Evolutionary conservation across 768 basidiomycete species (phyloP), one percentile per base, ranked within the genome.

Genomic region (Lactarius deliciosus): DNA sequence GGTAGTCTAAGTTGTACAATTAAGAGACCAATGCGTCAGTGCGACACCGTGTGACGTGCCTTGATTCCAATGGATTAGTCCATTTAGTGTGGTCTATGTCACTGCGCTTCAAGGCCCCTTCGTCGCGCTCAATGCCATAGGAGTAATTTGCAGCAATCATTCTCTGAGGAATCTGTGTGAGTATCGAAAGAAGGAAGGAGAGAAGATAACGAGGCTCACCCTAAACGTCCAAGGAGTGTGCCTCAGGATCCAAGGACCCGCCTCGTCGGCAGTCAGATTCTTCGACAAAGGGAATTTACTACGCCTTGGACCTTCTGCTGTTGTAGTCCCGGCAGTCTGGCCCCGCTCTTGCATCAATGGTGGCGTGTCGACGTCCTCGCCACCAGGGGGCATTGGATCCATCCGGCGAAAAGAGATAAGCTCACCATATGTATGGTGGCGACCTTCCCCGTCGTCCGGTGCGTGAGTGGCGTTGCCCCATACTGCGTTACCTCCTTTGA

Each of bases 131-230:
- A 56, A 97, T 87, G 0, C 92, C 94, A 74, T 86, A 90, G 10
- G 92, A 94, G 77, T 95, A 98, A 73, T 98, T 98, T 0, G 81
- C 83, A 45, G 77, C 79, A 36, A 95, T 76, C 93, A 95, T 96
- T 82, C 84, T 86, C 89, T 91, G 73, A 57, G 25, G 30, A 50
- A 7, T 53, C 25, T 7, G 25, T 40, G 11, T 55, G 40, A 66
- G 38, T 43, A 20, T 45, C 54, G 15, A 54, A 43, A 30, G 13
- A 32, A 34, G 32, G 15, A 53, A 43, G 6, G 32, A 18, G n/a
- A 25, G 18, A 25, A 30, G 57, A 22, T 7, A 53, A 53, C 13
- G 28, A 43, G 38, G 69, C 79, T 28, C 64, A 89, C 85, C 82
- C 93, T 92, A 74, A 95, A 98, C n/a, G 83, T 83, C 16, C 79